A percentile compares a stretch with the other conserved stretches of the same genome.
These are phyloP conservation scores for Wickerhamomyces sydowiorum DNA, from an alignment of 805 yeast species.

Conservation along the genomic window DNA sequence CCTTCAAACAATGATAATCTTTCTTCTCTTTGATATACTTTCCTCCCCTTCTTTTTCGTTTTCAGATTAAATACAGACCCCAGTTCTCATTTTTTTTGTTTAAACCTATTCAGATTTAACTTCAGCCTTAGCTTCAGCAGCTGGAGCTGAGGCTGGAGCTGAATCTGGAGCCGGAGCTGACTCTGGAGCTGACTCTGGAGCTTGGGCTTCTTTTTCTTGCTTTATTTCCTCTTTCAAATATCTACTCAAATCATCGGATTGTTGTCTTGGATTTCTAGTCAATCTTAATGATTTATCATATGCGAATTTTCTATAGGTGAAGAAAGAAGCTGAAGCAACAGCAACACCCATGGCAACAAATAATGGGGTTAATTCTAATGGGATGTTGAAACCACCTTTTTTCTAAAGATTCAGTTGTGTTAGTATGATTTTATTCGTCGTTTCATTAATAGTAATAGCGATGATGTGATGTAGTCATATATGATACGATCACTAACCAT, in stretches of 20 bases:
- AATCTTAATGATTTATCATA: conserved; percentile 45
- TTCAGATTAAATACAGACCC: not conserved
- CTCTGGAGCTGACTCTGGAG: not conserved
- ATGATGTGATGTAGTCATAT: not conserved
- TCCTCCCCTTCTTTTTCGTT: too few relatives aligned
- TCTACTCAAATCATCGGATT: conserved; percentile 9
- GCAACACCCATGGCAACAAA: conserved; percentile 54
- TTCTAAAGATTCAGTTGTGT: conserved; percentile 22
- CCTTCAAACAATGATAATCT: too few relatives aligned
- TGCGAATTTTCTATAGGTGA: conserved; percentile 44
- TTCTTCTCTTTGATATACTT: too few relatives aligned
- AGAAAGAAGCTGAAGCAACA: conserved; percentile 41
- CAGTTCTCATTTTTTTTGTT: not conserved
- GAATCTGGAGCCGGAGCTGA: conserved; percentile 3
- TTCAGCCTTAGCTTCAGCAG: not conserved
- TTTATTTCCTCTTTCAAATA: conserved; percentile 23
- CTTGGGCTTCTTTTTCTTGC: conserved; percentile 4
- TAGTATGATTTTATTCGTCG: conserved; percentile 5
- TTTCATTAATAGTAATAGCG: not conserved
- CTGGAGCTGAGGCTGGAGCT: too few relatives aligned
- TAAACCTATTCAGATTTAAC: not conserved
- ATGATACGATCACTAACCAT: not conserved
- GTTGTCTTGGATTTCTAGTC: conserved; percentile 40
- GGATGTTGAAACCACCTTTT: conserved; percentile 33
- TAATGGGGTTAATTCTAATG: conserved; percentile 55